Evolutionary conservation across 1,139 yeast species (phyloP), one percentile per base, ranked within the genome.

Genomic region (Diutina pseudorugosa): DNA sequence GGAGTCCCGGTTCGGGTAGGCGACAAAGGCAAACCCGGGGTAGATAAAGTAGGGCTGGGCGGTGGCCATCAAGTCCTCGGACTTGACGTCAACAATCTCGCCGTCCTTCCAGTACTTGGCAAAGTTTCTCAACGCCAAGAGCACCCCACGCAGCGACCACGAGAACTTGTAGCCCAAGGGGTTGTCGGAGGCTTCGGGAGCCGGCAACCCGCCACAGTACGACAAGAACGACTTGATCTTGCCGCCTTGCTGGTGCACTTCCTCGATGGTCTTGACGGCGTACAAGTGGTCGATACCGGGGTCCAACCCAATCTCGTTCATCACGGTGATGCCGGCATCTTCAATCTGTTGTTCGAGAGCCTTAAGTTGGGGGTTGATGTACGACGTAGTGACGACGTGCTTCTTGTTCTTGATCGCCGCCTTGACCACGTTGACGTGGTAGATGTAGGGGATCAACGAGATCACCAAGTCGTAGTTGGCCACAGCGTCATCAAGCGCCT

Each of bases 151-250:
- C 51, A 98, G 90, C 49, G 97, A 89, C 98, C 98, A 93, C 50
- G 98, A 91, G 74, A 93, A 93, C 77, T 93, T 93, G 82, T 93
- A 93, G 60, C 98, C 98, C 69, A 93, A 80, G 55, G 98, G 98
- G 72, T 93, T 93, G 73, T 89, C 96, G 41, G 98, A 91, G 69
- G 83, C 81, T 74, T 93, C 98, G 59, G 98, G 98, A 33, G 98
- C 94, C 61, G 98, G 98, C 65, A 93, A 79, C 61, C 98, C 98
- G 71, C 98, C 98, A 73, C 98, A 93, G 83, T 89, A 93, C 12
- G 96, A 88, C 63, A 91, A 76, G 81, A 93, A 93, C 23, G 95
- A 85, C 67, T 80, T 86, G 72, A 93, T 87, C 76, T 93, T 88
- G 68, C 98, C 98, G 59, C 90, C 90, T 43, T 79, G 79, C 60